These are phyloP conservation scores for Dendrobium nobile DNA, from an alignment of 106 monocot species.

Conservation along the genomic window DNA sequence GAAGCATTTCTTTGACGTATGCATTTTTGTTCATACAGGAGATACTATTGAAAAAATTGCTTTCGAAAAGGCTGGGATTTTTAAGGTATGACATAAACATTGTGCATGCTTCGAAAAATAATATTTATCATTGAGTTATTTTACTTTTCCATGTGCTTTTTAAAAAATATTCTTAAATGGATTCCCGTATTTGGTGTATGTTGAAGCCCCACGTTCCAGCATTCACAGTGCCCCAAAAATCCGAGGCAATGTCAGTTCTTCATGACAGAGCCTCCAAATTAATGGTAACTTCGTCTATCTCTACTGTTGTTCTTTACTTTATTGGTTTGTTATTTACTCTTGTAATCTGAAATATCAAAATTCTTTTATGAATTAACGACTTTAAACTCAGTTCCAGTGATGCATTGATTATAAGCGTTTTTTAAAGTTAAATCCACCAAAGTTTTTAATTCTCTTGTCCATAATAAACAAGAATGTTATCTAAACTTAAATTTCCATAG, in stretches of 20 bases:
- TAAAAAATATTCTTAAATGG: constrained; percentile 26
- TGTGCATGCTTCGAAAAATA: constrained; percentile 9
- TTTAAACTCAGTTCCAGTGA: neutral
- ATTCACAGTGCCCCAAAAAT: constrained; percentile 57
- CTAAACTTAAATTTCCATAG: neutral
- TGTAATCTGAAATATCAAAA: neutral
- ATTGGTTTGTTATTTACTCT: neutral
- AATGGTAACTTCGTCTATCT: constrained; percentile 35
- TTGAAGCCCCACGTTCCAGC: constrained; percentile 59
- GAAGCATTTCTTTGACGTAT: neutral
- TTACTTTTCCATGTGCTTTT: constrained; percentile 30
- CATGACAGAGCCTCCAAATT: constrained; percentile 47
- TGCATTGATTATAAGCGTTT: neutral
- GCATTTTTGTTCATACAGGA: constrained; percentile 36
- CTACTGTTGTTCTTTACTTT: neutral
- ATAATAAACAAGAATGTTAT: neutral
- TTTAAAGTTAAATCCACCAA: neutral
- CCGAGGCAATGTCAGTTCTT: constrained; percentile 72
- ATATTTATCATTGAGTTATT: constrained; percentile 7
- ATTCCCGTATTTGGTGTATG: constrained; percentile 23
- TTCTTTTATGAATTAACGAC: neutral
- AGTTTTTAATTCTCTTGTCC: neutral
- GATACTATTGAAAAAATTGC: constrained; percentile 78
- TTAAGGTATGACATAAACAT: constrained; percentile 51
- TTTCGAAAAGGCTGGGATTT: constrained; percentile 84